Percentiles rank a stretch among this genome's conserved stretches.
Conservation (phyloP, 306 rosid species). For the Clitoria ternatea region DNA sequence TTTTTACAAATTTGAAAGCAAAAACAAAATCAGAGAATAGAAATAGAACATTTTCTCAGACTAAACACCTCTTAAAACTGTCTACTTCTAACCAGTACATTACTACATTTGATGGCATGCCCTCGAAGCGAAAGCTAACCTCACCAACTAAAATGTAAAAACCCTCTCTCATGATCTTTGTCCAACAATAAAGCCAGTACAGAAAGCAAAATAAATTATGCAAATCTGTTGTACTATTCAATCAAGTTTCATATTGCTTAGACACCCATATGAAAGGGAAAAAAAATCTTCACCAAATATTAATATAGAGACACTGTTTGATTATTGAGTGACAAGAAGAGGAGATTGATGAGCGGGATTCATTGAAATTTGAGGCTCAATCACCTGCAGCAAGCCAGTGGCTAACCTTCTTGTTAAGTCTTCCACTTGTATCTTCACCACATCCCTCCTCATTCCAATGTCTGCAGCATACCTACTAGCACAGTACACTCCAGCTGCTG, state of each 20-base stretch:
- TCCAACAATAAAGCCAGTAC: not conserved
- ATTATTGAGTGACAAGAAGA: constrained; percentile 32
- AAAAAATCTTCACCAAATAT: not conserved
- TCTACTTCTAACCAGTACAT: no score
- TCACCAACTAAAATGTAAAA: no score
- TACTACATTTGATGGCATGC: no score
- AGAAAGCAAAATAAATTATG: not conserved
- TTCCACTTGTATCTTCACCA: constrained; percentile 67
- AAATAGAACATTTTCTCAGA: no score
- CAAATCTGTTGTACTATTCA: not conserved
- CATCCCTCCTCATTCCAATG: constrained; percentile 78
- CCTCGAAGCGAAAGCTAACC: no score
- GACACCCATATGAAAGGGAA: not conserved
- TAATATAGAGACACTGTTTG: not conserved
- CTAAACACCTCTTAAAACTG: no score
- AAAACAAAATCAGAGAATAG: no score
- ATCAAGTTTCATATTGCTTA: not conserved
- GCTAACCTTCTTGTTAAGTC: constrained; percentile 66
- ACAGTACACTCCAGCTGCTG: constrained; percentile 71
- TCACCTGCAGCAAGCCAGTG: constrained; percentile 54
- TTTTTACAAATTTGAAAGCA: no score
- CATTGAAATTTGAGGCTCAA: constrained; percentile 44
- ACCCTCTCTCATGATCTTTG: not conserved
- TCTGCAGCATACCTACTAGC: constrained; percentile 82
- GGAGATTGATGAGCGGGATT: constrained; percentile 28